Conservation (phyloP, 2,329 filamentous ascomycete genomes). For the Hypocrella siamensis region DNA sequence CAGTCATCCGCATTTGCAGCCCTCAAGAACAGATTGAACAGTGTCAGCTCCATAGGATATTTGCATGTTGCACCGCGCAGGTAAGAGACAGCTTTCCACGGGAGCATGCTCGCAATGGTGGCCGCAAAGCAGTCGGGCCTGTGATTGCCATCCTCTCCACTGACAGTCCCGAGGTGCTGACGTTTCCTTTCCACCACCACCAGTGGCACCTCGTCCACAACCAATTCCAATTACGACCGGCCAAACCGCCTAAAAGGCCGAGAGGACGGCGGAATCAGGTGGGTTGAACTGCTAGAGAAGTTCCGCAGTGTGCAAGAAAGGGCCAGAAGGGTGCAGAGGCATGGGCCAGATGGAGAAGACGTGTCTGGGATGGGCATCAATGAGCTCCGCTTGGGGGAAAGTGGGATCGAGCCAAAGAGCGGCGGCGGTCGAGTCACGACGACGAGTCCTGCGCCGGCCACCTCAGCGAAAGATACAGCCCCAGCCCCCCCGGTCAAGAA, state of each 20-base stretch:
- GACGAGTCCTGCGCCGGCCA: constrained; percentile 18
- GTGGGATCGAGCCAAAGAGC: constrained; percentile 20
- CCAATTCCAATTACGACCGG: constrained; percentile 48
- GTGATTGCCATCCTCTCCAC: too few relatives aligned
- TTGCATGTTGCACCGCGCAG: constrained; percentile 66
- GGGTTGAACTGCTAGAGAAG: constrained; percentile 86
- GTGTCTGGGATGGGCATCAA: constrained; percentile 26
- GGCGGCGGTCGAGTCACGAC: constrained; percentile 25
- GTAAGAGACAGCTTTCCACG: constrained; percentile 39
- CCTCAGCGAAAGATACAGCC: constrained; percentile 33
- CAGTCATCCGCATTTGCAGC: constrained; percentile 96
- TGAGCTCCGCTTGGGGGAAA: constrained; percentile 26
- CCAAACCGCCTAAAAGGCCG: constrained; percentile 66
- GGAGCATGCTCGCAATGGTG: too few relatives aligned
- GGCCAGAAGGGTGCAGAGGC: constrained; percentile 54
- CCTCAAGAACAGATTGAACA: constrained; percentile 90
- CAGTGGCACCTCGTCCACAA: constrained; percentile 30
- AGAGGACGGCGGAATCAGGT: constrained; percentile 74
- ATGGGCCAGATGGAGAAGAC: constrained; percentile 35
- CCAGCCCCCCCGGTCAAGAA: constrained; percentile 35
- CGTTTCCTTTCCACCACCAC: constrained; percentile 1
- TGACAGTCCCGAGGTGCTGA: not conserved
- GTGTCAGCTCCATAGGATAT: constrained; percentile 92
- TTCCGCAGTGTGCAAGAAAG: constrained; percentile 85
- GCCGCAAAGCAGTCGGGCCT: too few relatives aligned